phyloP scores from a whole-genome alignment of 768 basidiomycete species.

The Boletales sp. region DNA sequence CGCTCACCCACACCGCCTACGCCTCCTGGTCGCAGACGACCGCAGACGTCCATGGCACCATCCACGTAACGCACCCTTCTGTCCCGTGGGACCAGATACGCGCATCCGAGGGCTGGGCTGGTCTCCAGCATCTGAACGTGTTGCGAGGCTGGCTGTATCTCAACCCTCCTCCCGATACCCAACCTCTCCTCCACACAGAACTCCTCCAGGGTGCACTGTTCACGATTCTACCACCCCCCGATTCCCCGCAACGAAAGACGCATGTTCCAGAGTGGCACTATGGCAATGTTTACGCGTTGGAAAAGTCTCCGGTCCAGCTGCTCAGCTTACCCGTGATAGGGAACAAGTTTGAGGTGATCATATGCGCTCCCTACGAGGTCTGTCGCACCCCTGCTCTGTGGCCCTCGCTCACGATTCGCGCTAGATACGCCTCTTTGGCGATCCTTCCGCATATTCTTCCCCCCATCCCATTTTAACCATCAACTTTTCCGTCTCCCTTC shows the following conservation, averaged over 20 bases:
- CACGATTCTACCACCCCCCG: slow-evolving; percentile 50
- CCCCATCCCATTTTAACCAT: slow-evolving; percentile 56
- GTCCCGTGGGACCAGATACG: slow-evolving; percentile 68
- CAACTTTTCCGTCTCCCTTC: slow-evolving; percentile 44
- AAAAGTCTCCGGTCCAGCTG: slow-evolving; percentile 45
- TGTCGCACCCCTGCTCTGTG: neutral
- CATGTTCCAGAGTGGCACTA: slow-evolving; percentile 59
- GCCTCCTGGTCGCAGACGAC: slow-evolving; percentile 55
- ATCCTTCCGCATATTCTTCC: slow-evolving; percentile 45
- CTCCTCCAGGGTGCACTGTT: slow-evolving; percentile 77
- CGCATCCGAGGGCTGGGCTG: slow-evolving; percentile 82
- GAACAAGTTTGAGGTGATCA: slow-evolving; percentile 63
- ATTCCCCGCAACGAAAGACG: slow-evolving; percentile 24
- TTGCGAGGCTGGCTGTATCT: slow-evolving; percentile 64
- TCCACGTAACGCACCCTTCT: slow-evolving; percentile 62
- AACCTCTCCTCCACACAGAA: slow-evolving; percentile 54
- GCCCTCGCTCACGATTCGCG: too few relatives aligned
- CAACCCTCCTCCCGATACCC: slow-evolving; percentile 37
- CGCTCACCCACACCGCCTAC: slow-evolving; percentile 36
- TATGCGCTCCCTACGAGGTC: slow-evolving; percentile 86
- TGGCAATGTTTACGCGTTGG: slow-evolving; percentile 83
- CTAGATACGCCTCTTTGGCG: slow-evolving; percentile 82
- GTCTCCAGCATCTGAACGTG: slow-evolving; percentile 74
- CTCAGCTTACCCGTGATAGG: slow-evolving; percentile 46
- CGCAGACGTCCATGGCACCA: slow-evolving; percentile 40